A percentile compares a stretch with the other conserved stretches of the same genome.
These are phyloP conservation scores for Clitocybe nebularis DNA, from an alignment of 1,284 basidiomycete species.

Conservation along the genomic window DNA sequence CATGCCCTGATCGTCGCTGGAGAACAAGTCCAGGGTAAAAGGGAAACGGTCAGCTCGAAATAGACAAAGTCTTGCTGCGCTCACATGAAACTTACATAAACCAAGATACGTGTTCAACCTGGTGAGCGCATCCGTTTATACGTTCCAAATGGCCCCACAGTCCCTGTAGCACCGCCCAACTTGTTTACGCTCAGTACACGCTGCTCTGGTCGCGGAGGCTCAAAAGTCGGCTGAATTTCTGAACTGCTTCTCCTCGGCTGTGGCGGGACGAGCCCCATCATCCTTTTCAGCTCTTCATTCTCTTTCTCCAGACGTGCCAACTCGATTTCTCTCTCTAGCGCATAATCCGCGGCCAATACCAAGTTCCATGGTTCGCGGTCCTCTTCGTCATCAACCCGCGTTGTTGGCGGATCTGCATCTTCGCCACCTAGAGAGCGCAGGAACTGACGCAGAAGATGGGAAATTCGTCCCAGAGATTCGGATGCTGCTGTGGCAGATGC, in stretches of 20 bases:
- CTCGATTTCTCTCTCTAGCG: slow-evolving; percentile 85
- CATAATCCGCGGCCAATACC: slow-evolving; percentile 55
- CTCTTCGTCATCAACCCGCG: slow-evolving; percentile 25
- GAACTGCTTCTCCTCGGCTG: slow-evolving; percentile 22
- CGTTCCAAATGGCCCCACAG: slow-evolving; percentile 16
- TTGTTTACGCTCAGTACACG: slow-evolving; percentile 22
- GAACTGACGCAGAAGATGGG: slow-evolving; percentile 69
- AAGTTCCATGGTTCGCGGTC: slow-evolving; percentile 35
- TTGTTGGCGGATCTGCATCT: slow-evolving; percentile 32
- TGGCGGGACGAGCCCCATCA: slow-evolving; percentile 48
- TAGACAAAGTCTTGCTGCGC: not conserved
- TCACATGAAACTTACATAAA: too few relatives aligned
- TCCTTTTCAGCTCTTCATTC: slow-evolving; percentile 73
- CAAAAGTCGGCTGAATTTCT: slow-evolving; percentile 20
- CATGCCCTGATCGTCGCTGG: not conserved
- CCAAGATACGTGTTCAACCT: slow-evolving; percentile 15
- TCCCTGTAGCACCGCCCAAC: slow-evolving; percentile 8
- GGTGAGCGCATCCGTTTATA: slow-evolving; percentile 21
- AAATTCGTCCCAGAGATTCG: slow-evolving; percentile 69
- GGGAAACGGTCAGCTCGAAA: not conserved
- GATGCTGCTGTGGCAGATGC: slow-evolving; percentile 62
- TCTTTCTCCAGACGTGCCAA: slow-evolving; percentile 80
- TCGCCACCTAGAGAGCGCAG: slow-evolving; percentile 77
- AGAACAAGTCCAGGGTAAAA: not conserved
- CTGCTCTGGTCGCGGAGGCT: slow-evolving; percentile 11